phyloP scores from a whole-genome alignment of 176 grass and related monocot genomes.

The Secale cereale region DNA sequence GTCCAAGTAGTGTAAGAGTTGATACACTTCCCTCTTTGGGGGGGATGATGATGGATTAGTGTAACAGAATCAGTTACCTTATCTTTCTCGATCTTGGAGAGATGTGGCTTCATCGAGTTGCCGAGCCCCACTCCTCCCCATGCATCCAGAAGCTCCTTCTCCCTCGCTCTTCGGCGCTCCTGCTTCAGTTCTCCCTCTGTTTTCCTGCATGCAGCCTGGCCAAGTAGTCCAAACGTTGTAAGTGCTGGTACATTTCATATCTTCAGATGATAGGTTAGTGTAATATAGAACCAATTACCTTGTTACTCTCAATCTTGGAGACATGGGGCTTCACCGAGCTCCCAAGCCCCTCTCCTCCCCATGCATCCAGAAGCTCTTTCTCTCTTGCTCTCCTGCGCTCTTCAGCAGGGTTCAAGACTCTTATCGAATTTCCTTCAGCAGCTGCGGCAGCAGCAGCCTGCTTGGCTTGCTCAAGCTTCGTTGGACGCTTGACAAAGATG shows the following conservation, averaged over 20 bases:
- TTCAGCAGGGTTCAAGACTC: slow-evolving; percentile 34
- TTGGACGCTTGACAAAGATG: slow-evolving; percentile 50
- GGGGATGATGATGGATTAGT: background rate
- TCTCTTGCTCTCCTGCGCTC: slow-evolving; percentile 55
- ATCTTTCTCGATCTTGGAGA: slow-evolving; percentile 80
- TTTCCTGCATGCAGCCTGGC: slow-evolving; percentile 58
- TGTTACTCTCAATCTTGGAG: slow-evolving; percentile 69
- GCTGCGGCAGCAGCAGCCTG: slow-evolving; percentile 28
- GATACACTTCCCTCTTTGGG: no score
- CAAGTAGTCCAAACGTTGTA: slow-evolving; percentile 23
- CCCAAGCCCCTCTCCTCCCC: slow-evolving; percentile 72
- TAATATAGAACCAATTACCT: slow-evolving; percentile 36
- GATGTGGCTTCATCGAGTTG: slow-evolving; percentile 66
- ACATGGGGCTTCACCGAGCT: slow-evolving; percentile 67
- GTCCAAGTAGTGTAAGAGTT: slow-evolving; percentile 10
- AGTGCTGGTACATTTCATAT: background rate
- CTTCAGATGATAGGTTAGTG: background rate
- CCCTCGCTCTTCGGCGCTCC: slow-evolving; percentile 52
- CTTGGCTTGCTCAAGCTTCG: slow-evolving; percentile 58
- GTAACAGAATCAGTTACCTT: slow-evolving; percentile 46
- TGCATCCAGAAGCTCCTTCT: slow-evolving; percentile 66
- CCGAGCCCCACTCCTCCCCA: slow-evolving; percentile 77
- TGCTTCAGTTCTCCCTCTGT: slow-evolving; percentile 53
- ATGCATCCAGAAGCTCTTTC: slow-evolving; percentile 65
- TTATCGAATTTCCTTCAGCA: slow-evolving; percentile 16